Conservation (phyloP, 2,329 filamentous ascomycete species). For the Pseudogymnoascus sp. region DNA sequence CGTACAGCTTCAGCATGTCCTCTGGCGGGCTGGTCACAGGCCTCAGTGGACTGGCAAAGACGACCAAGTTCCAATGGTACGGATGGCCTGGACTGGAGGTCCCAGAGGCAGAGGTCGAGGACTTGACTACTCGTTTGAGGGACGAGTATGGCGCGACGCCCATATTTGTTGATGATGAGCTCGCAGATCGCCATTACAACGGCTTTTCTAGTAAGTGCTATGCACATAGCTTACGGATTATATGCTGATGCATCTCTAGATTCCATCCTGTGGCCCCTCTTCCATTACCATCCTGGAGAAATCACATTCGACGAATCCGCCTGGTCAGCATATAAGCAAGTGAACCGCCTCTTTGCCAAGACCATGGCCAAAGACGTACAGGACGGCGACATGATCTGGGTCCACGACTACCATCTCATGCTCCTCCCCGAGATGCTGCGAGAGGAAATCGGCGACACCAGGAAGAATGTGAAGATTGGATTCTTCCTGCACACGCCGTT, state of each 20-base stretch:
- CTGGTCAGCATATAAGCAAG: constrained; percentile 88
- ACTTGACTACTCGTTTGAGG: constrained; percentile 70
- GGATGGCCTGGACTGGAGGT: constrained; percentile 94
- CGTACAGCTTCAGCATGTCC: constrained; percentile 92
- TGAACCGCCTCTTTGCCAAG: constrained; percentile 87
- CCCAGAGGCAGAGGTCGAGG: constrained; percentile 70
- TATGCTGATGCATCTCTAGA: constrained; percentile 43
- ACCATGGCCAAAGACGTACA: constrained; percentile 79
- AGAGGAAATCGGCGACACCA: constrained; percentile 71
- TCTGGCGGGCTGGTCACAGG: constrained; percentile 93
- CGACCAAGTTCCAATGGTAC: constrained; percentile 95
- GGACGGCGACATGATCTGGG: constrained; percentile 93
- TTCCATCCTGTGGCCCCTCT: constrained; percentile 95
- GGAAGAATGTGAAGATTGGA: constrained; percentile 92
- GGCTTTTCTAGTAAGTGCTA: constrained; percentile 80
- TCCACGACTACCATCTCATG: constrained; percentile 98
- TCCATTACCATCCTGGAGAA: constrained; percentile 97
- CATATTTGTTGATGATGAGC: constrained; percentile 86
- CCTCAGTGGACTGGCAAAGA: constrained; percentile 82
- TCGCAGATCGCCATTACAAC: constrained; percentile 94
- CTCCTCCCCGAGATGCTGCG: constrained; percentile 91
- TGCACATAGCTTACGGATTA: neutral
- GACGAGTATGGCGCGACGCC: constrained; percentile 85
- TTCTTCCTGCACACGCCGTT: constrained; percentile 98
- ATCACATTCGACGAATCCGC: constrained; percentile 95